A percentile compares a stretch with the other conserved stretches of the same genome.
Conservation (phyloP, 257 asterid genomes). For the Ehretia macrophylla region DNA sequence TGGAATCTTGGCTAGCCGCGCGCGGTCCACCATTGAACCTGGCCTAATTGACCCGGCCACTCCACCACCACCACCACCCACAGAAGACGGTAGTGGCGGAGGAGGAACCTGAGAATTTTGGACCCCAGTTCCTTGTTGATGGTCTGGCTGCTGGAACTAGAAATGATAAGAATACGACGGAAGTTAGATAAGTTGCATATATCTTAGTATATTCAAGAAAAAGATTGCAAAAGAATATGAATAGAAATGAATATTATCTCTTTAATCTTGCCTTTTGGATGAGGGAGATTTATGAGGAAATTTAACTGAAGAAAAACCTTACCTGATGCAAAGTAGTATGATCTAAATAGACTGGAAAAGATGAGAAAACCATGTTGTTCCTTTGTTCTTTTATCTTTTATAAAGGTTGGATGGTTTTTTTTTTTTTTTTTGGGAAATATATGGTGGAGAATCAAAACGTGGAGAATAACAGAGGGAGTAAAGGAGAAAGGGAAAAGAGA, state of each 20-base stretch:
- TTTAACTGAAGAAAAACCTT: constrained; percentile 13
- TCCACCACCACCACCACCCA: constrained; percentile 12
- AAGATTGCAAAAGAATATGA: constrained; percentile 30
- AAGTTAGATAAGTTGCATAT: constrained; percentile 5
- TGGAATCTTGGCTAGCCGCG: constrained; percentile 33
- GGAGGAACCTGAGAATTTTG: constrained; percentile 18
- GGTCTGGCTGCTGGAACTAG: constrained; percentile 34
- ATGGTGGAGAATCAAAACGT: constrained; percentile 33
- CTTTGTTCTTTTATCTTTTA: constrained; percentile 32
- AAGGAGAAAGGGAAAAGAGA: constrained; percentile 9
- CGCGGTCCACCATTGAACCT: constrained; percentile 47
- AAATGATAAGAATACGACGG: constrained; percentile 1
- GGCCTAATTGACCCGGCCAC: constrained; percentile 31
- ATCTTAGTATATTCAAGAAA: constrained; percentile 39
- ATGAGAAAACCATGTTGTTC: constrained; percentile 40
- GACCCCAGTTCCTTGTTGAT: constrained; percentile 22
- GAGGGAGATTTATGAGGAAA: constrained; percentile 15
- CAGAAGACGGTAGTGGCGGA: constrained; percentile 14
- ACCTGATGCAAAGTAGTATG: constrained; percentile 56
- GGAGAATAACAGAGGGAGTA: constrained; percentile 19
- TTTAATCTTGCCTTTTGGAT: constrained; percentile 17
- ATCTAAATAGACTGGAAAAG: constrained; percentile 50
- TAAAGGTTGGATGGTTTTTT: constrained; percentile 33
- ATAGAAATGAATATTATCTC: constrained; percentile 38
- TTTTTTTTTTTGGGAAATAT: constrained; percentile 38